These are phyloP conservation scores for Haematococcus sp. DNA, from an alignment of 139 green algal species.

Conservation along the genomic window DNA sequence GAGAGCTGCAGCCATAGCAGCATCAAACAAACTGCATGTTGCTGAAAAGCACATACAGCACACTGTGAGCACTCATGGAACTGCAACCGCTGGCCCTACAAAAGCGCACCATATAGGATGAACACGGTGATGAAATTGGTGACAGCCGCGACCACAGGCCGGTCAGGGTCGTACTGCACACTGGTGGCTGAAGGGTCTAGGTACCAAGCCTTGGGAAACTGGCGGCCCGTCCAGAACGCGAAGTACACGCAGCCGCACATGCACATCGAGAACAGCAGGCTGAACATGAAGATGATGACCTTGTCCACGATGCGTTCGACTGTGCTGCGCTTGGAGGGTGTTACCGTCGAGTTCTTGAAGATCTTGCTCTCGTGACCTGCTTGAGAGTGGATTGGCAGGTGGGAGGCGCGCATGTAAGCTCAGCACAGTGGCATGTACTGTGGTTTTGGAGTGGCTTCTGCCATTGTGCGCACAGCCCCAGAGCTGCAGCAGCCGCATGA, in stretches of 20 bases:
- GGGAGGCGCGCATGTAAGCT: too few relatives aligned
- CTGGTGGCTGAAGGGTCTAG: constrained; percentile 28
- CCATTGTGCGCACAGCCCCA: background rate
- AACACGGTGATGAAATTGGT: constrained; percentile 74
- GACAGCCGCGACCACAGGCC: constrained; percentile 35
- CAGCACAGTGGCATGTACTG: too few relatives aligned
- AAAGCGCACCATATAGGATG: constrained; percentile 69
- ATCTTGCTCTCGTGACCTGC: constrained; percentile 79
- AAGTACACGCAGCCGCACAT: constrained; percentile 50
- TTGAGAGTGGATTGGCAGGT: background rate
- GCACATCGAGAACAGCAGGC: constrained; percentile 67
- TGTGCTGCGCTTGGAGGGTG: constrained; percentile 65
- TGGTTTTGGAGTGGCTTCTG: too few relatives aligned
- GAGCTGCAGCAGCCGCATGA: background rate
- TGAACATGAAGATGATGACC: constrained; percentile 77
- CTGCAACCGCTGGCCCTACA: constrained; percentile 13
- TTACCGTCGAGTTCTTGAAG: constrained; percentile 65
- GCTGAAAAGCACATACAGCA: background rate
- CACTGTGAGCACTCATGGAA: background rate
- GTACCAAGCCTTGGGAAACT: constrained; percentile 52
- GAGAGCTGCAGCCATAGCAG: too few relatives aligned
- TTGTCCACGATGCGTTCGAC: constrained; percentile 71
- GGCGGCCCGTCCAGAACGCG: constrained; percentile 42
- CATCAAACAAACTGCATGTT: too few relatives aligned
- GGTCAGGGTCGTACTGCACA: constrained; percentile 43